A percentile compares a stretch with the other conserved stretches of the same genome.
Evolutionary conservation across 371 early-diverging fungal genomes (phyloP).

Genomic region (Mortierella sp.): DNA sequence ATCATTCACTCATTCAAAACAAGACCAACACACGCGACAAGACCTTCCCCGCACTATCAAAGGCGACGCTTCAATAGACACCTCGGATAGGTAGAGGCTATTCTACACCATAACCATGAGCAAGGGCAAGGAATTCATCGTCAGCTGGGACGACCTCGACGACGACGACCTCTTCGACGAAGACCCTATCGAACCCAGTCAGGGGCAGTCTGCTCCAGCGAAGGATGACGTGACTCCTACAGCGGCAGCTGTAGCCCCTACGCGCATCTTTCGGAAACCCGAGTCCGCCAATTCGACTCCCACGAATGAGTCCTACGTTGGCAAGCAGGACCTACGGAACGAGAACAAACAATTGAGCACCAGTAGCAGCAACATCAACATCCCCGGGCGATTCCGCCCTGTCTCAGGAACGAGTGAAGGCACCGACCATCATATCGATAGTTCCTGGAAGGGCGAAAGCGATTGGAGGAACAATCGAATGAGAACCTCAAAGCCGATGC

Average conservation of each 20-base stretch:
- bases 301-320: background rate
- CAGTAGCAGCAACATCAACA: background rate
- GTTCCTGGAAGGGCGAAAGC: background rate
- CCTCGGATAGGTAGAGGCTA: background rate
- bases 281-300: background rate
- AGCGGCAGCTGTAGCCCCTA: background rate
- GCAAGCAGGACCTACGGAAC: background rate
- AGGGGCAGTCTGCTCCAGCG: background rate
- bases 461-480: background rate
- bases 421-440: background rate
- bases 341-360: background rate
- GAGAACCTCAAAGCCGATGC: background rate
- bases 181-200: background rate
- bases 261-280: background rate
- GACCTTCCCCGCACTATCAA: background rate
- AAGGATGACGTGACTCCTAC: background rate
- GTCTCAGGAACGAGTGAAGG: background rate
- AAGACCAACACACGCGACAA: background rate
- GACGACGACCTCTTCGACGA: constrained; percentile 1
- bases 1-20: background rate
- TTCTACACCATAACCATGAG: background rate
- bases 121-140: background rate
- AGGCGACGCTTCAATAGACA: background rate
- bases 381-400: too few species aligned
- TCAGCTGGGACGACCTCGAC: background rate